Evolutionary conservation across 352 stramenopile genomes (phyloP).

Genomic region (Achlya hypogyna): DNA sequence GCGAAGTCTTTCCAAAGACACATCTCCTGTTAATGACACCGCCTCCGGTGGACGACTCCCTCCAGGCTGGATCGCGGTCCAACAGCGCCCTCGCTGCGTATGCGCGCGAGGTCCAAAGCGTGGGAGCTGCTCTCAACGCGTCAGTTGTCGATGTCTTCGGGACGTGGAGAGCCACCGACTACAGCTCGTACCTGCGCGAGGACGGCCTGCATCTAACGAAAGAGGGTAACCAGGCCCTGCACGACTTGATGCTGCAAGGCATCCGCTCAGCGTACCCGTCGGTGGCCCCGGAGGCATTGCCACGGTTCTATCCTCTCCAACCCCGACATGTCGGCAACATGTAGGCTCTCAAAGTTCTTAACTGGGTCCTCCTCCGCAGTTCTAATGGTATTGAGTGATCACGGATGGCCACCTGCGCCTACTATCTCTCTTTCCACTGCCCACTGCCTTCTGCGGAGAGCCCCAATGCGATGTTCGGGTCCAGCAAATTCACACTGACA

Average conservation of each 20-base stretch:
- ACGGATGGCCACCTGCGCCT: too few species aligned
- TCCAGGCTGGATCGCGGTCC: neutral
- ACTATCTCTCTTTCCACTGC: too few species aligned
- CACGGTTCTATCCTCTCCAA: neutral
- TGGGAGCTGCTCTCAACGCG: neutral
- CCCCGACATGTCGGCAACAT: too few species aligned
- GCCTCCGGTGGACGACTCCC: neutral
- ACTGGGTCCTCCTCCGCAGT: too few species aligned
- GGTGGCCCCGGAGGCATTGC: neutral
- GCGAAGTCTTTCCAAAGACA: neutral
- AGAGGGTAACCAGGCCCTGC: neutral
- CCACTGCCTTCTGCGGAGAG: too few species aligned
- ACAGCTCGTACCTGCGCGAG: neutral
- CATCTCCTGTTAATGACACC: constrained; percentile 2
- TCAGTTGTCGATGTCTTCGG: constrained; percentile 3
- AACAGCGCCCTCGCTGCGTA: neutral
- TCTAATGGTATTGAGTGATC: too few species aligned
- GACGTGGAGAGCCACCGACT: neutral
- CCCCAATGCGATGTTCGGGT: too few species aligned
- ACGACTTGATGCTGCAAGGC: neutral
- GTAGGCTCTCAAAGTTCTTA: too few species aligned
- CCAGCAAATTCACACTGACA: too few species aligned
- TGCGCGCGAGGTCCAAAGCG: neutral
- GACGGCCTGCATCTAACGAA: neutral
- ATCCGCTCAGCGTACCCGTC: neutral